phyloP scores from a whole-genome alignment of 2,329 filamentous ascomycete species.

The Juglanconis oblonga region DNA sequence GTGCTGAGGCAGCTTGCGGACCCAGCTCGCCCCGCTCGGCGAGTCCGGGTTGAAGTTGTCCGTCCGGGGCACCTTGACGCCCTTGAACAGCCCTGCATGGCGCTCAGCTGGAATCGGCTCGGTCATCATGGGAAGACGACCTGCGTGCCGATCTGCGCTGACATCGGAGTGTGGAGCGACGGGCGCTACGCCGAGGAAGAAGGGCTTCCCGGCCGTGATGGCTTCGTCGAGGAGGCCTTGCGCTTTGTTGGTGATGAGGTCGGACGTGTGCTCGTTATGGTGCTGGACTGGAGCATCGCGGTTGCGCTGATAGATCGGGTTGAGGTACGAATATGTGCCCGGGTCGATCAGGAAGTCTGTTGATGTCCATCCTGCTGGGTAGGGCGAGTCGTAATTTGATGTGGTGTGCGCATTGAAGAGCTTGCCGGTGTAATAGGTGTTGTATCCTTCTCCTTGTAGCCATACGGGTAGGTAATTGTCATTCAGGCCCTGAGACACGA shows the following conservation, averaged over 20 bases:
- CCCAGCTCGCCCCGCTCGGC: conserved; percentile 43
- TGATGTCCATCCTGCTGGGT: conserved; percentile 53
- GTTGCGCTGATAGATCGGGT: conserved; percentile 61
- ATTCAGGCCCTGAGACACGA: conserved; percentile 47
- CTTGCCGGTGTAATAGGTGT: conserved; percentile 55
- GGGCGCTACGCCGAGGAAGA: conserved; percentile 59
- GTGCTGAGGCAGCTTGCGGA: conserved; percentile 36
- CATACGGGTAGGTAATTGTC: conserved; percentile 48
- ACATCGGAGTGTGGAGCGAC: conserved; percentile 55
- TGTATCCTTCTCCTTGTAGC: conserved; percentile 49
- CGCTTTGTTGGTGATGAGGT: conserved; percentile 51
- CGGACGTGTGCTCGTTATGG: conserved; percentile 51
- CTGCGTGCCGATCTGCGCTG: conserved; percentile 50
- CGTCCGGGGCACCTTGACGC: conserved; percentile 59
- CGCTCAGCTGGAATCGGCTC: conserved; percentile 56
- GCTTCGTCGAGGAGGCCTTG: conserved; percentile 53
- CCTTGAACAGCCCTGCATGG: conserved; percentile 58
- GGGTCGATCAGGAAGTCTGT: conserved; percentile 62
- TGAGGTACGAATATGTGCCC: conserved; percentile 66
- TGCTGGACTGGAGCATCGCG: conserved; percentile 51
- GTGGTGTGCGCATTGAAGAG: conserved; percentile 50
- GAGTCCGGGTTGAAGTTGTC: conserved; percentile 63
- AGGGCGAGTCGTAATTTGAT: conserved; percentile 48
- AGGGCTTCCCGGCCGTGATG: conserved; percentile 46
- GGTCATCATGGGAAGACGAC: conserved; percentile 39